A percentile compares a stretch with the other conserved stretches of the same genome.
phyloP scores from a whole-genome alignment of 1,284 basidiomycete species.

The Dichomitus squalens region DNA sequence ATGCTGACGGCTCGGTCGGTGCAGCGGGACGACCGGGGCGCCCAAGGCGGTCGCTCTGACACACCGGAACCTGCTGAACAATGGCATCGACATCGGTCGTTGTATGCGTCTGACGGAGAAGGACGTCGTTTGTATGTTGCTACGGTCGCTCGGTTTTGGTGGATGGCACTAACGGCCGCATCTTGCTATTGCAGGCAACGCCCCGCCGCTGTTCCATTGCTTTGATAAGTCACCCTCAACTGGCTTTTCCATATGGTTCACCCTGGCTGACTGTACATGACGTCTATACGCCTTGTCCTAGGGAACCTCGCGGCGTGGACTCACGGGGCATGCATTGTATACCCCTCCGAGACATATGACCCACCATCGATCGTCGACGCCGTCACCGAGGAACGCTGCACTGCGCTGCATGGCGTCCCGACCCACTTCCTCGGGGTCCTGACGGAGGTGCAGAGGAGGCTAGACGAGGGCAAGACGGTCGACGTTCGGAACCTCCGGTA shows the following conservation, averaged over 20 bases:
- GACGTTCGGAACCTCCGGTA: constrained; percentile 60
- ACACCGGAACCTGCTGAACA: constrained; percentile 79
- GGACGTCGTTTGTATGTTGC: constrained; percentile 65
- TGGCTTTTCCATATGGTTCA: neutral
- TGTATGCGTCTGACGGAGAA: constrained; percentile 67
- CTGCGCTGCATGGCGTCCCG: constrained; percentile 82
- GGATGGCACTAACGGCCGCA: neutral
- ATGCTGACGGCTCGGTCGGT: neutral
- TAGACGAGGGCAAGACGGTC: constrained; percentile 44
- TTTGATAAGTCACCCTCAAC: constrained; percentile 68
- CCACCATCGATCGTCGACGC: constrained; percentile 69
- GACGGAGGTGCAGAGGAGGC: constrained; percentile 60
- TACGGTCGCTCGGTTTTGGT: neutral
- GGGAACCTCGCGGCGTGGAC: constrained; percentile 83
- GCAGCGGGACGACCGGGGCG: constrained; percentile 75
- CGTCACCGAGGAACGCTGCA: constrained; percentile 66
- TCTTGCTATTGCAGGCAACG: constrained; percentile 64
- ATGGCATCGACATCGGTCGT: constrained; percentile 69
- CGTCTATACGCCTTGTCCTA: constrained; percentile 64
- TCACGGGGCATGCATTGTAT: constrained; percentile 75
- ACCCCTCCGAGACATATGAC: constrained; percentile 69
- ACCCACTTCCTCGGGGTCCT: constrained; percentile 83
- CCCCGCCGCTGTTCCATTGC: constrained; percentile 82
- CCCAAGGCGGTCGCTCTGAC: constrained; percentile 83
- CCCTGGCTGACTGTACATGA: constrained; percentile 3